Base-by-base conservation (phyloP, 78 protist genomes). In the Corallochytrium limacisporum region DNA sequence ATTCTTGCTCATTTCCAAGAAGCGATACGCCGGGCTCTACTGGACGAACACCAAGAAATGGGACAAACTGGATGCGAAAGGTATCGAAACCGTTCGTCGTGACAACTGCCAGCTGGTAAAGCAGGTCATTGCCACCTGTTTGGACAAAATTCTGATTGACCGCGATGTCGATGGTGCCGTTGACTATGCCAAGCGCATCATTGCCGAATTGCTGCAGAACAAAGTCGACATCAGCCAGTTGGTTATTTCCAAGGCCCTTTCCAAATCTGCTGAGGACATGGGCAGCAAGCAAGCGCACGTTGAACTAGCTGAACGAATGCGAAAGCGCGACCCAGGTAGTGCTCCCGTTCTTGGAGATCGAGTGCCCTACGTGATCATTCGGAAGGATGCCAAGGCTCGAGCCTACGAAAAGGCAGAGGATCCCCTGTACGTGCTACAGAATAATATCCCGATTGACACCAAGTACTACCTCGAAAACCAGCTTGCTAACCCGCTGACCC, bases 341-440 rank as follows among this genome's bases (percentile, higher is more conserved):
- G 99, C 98, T 0, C 99, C 99, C 12, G 35, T 38, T 20, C 54
- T 98, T 33, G 99, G 99, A 29, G 99, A 96, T 70, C 94, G 99
- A 40, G 93, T 98, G 24, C 94, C 98, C 13, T 98, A 93, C 67
- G 99, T 98, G 8, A 79, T 98, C 37, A 75, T 91, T 62, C n/a
- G n/a, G n/a, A 84, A 81, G 51, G 97, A 77, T 9, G 57, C 62
- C 12, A 80, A 77, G 69, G 78, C 96, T 20, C 84, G 85, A 20
- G 91, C 87, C 13, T 91, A 56, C 42, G 99, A 98, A 44, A 87
- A 84, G 65, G 78, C 94, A 0, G 99, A 98, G 68, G 99, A 98
- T 74, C 99, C 99, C 32, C 71, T 96, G 16, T 96, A 78, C 50
- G 99, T 86, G 16, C 75, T 98, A 44, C 94, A 92, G 57, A 77